Evolutionary conservation across 2,329 filamentous ascomycete species (phyloP), one percentile per base, ranked within the genome.

Genomic region (Colletotrichum simmondsii): DNA sequence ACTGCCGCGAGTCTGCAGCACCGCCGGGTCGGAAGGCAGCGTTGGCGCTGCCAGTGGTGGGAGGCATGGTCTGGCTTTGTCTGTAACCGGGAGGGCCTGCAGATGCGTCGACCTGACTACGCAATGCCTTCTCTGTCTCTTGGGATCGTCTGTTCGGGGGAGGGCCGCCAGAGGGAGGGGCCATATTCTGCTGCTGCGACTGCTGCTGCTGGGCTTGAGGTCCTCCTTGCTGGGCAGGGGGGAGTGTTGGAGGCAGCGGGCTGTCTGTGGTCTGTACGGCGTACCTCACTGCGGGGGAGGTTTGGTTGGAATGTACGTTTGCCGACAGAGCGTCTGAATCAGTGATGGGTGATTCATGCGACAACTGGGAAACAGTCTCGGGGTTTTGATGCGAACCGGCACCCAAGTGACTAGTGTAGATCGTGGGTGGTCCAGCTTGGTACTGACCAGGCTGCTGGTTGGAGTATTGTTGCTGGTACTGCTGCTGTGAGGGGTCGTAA

Each of bases 291-390:
- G 83, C 81, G 30, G 86, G 83, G 12, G 85, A 84, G n/a, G 81
- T 79, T 74, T 86, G 85, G 60, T 81, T 79, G 64, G 85, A 83
- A 42, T 87, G 85, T 65, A 83, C 77, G 75, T 83, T 83, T 74
- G 81, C 78, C 73, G 83, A 78, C 59, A 77, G 78, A 68, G 83
- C 82, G 72, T 89, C 88, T 52, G 83, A 83, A 74, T 91, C 89
- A 54, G 84, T 83, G 22, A 86, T 79, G 46, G 87, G 87, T 42
- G 90, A 91, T 72, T 92, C 91, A 84, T 89, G 86, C 78, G 91
- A 92, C 76, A 90, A 79, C 80, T 92, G 90, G 7, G 90, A 92
- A 49, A 90, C 80, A 5, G 90, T 91, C 79, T 92, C 90, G 32
- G 89, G 82, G 77, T 90, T 91, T 68, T 83, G 83, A 49, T 81